Evolutionary conservation across 108 stramenopile species (phyloP), one percentile per base, ranked within the genome.

Genomic region (Stephanodiscus minutulus): DNA sequence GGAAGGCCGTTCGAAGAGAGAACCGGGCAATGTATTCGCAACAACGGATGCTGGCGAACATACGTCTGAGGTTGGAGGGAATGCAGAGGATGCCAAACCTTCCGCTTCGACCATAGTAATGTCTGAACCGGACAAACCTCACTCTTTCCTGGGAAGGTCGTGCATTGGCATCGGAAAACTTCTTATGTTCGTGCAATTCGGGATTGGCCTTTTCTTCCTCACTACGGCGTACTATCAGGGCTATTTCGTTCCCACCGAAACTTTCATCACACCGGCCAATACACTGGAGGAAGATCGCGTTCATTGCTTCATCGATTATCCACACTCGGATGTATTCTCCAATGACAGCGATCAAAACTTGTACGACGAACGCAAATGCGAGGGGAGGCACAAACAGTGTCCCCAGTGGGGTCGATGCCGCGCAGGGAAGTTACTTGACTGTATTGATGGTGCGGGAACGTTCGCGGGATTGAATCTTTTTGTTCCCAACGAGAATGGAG

Each of bases 371-470:
- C 39, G 52, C 44, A n/a, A 18, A 22, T 79, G 78, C 54, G 78
- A n/a, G 22, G 71, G 78, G 25, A 62, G 21, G 13, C 62, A 44
- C 33, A 54, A 55, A 10, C 60, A 56, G 15, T 79, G 78, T 63
- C 78, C 78, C 66, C 70, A 55, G 46, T 68, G 78, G 78, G 78
- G 78, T 53, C 64, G 71, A 64, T 79, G 78, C 47, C 78, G 72
- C 21, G 71, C 52, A 31, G 78, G 78, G 13, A 28, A 48, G 29
- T 63, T 79, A 27, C 48, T 64, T 5, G 78, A 79, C 39, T 79
- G 78, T 35, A 62, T 55, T 17, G 66, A 72, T 68, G 70, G 13
- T 28, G 78, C 61, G 0, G 61, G 48, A 12, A 44, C 37, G 25
- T 63, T 47, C 24, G 29, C 55, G 22, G 66, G 54, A 15, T 12